phyloP scores from a whole-genome alignment of 225 moss, liverwort and hornwort genomes.

The Lunularia cruciata region DNA sequence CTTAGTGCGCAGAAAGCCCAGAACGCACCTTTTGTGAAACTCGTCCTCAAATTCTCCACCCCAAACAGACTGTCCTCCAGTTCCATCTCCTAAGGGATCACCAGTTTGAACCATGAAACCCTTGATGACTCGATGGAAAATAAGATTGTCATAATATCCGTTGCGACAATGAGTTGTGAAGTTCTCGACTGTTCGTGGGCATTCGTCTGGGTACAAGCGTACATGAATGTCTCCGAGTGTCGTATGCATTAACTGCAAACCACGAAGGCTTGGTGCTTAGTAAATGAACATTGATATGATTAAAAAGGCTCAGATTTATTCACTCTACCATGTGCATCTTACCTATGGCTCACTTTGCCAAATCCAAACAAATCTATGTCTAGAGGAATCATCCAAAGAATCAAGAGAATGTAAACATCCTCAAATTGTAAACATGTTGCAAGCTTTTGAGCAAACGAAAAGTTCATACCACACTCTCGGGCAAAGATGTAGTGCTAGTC shows the following conservation, averaged over 20 bases:
- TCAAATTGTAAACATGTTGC: too few relatives aligned
- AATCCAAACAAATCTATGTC: too few relatives aligned
- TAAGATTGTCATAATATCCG: constrained; percentile 99
- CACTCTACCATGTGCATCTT: too few relatives aligned
- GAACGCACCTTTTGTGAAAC: constrained; percentile 87
- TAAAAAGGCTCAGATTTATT: too few relatives aligned
- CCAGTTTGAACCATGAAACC: constrained; percentile 99
- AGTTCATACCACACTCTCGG: constrained; percentile 92
- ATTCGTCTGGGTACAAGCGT: constrained; percentile 95
- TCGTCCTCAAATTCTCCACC: constrained; percentile 99
- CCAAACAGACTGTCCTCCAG: constrained; percentile 98
- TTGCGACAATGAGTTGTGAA: constrained; percentile 99
- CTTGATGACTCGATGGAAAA: constrained; percentile 99
- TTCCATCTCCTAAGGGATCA: constrained; percentile 97
- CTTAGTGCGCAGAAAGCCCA: not conserved
- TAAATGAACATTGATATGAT: too few relatives aligned
- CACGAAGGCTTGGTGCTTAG: too few relatives aligned
- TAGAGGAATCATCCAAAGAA: too few relatives aligned
- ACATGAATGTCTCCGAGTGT: constrained; percentile 91
- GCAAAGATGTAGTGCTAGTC: constrained; percentile 90
- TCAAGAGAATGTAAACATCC: too few relatives aligned
- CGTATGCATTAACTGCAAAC: constrained; percentile 76
- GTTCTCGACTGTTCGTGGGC: constrained; percentile 97
- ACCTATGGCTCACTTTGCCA: too few relatives aligned
- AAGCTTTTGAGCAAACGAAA: too few relatives aligned